Percentiles rank a stretch among this genome's conserved stretches.
Evolutionary conservation across 2,329 filamentous ascomycete species (phyloP).

Genomic region (Paramyrothecium roridum): DNA sequence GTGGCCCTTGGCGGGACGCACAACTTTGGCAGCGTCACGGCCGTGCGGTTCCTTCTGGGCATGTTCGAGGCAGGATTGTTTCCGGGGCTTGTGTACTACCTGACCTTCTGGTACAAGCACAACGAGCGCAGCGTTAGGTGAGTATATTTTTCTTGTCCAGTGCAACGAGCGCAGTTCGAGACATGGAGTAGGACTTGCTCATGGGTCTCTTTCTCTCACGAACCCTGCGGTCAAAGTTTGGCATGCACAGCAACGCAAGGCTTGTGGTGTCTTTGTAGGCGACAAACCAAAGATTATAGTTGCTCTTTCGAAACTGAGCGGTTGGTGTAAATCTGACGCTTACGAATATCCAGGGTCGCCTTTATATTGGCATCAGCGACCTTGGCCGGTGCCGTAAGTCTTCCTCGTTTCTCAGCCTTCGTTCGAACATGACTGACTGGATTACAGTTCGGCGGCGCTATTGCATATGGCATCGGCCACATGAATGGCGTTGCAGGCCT

Average conservation of each 20-base stretch:
- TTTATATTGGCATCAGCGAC: conserved; percentile 69
- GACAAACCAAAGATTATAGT: too few species aligned
- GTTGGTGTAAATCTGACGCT: background rate
- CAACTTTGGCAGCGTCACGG: conserved; percentile 61
- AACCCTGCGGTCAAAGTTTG: too few species aligned
- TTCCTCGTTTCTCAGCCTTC: too few species aligned
- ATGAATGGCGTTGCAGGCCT: conserved; percentile 63
- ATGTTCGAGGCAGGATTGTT: conserved; percentile 70
- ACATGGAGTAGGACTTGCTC: too few species aligned
- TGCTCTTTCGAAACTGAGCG: background rate
- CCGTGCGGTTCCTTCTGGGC: conserved; percentile 65
- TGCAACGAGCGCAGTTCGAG: background rate
- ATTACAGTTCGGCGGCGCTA: conserved; percentile 60
- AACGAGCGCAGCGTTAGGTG: conserved; percentile 63
- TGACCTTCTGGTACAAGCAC: conserved; percentile 73
- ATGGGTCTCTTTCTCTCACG: too few species aligned
- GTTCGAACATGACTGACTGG: background rate
- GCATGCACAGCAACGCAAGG: too few species aligned
- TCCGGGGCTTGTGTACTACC: conserved; percentile 55
- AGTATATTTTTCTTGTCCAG: conserved; percentile 8
- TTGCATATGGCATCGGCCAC: conserved; percentile 69
- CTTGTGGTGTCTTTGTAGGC: too few species aligned
- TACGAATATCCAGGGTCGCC: conserved; percentile 48
- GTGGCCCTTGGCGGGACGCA: conserved; percentile 63
- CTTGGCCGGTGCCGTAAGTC: conserved; percentile 58